Conservation (phyloP, 495 filamentous ascomycete species). For the Rostrohypoxylon terebratum region DNA sequence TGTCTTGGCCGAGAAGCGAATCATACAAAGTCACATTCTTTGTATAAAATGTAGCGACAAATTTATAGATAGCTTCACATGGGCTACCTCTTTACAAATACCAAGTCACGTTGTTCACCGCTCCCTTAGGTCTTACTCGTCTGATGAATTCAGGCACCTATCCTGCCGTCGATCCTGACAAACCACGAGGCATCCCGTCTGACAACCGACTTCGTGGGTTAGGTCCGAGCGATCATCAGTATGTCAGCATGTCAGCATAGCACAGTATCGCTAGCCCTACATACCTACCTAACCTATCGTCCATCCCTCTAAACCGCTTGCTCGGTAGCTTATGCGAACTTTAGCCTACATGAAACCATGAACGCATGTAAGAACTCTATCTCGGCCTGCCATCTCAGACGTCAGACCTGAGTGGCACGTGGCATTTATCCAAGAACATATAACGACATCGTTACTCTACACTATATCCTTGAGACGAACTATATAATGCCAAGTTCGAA, state of each 20-base stretch:
- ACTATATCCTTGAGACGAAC: neutral
- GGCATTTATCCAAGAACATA: conserved; percentile 14
- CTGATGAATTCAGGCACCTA: neutral
- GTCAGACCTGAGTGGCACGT: conserved; percentile 13
- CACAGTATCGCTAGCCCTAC: conserved; percentile 37
- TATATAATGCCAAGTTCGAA: neutral
- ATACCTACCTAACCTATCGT: too few relatives aligned
- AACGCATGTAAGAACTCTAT: conserved; percentile 1
- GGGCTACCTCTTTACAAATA: neutral
- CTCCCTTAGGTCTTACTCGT: neutral
- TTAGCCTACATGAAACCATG: conserved; percentile 15
- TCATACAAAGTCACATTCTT: neutral
- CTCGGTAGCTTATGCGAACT: neutral
- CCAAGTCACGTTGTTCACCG: neutral
- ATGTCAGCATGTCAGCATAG: conserved; percentile 28
- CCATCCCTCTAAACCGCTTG: neutral
- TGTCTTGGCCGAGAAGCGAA: too few relatives aligned
- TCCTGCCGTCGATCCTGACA: conserved; percentile 4
- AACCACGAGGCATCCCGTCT: conserved; percentile 8
- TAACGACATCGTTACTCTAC: conserved; percentile 1
- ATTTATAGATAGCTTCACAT: neutral
- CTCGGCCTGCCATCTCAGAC: neutral
- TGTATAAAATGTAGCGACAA: too few relatives aligned
- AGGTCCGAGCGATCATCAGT: conserved; percentile 12
- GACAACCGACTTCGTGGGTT: neutral